Conservation (phyloP, 495 filamentous ascomycete genomes). For the Recurvomyces mirabilis region DNA sequence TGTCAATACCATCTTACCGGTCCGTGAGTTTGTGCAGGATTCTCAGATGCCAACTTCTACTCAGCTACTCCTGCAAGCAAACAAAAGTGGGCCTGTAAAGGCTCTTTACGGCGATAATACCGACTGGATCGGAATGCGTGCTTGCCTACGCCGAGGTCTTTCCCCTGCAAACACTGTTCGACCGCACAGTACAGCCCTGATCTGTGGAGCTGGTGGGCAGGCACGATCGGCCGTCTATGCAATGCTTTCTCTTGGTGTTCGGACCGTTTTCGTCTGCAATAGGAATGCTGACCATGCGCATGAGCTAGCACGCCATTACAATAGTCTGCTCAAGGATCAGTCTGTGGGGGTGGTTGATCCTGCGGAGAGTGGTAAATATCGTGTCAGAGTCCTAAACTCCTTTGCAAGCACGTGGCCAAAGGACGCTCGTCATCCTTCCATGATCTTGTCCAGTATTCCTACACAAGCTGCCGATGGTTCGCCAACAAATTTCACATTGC, state of each 20-base stretch:
- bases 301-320: slow-evolving; percentile 63
- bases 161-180: slow-evolving; percentile 70
- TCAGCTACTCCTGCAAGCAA: slow-evolving; percentile 49
- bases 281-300: slow-evolving; percentile 51
- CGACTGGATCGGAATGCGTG: slow-evolving; percentile 67
- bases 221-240: slow-evolving; percentile 66
- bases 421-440: slow-evolving; percentile 53
- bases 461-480: slow-evolving; percentile 51
- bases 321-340: slow-evolving; percentile 23
- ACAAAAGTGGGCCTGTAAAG: slow-evolving; percentile 50
- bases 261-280: slow-evolving; percentile 70
- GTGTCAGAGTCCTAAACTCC: slow-evolving; percentile 44
- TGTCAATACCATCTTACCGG: slow-evolving; percentile 70
- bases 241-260: slow-evolving; percentile 64
- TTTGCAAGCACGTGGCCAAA: slow-evolving; percentile 54
- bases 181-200: slow-evolving; percentile 54
- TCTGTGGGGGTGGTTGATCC: neutral
- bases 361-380: slow-evolving; percentile 1
- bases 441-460: slow-evolving; percentile 67
- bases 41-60: slow-evolving; percentile 55
- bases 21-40: slow-evolving; percentile 46
- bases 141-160: slow-evolving; percentile 60
- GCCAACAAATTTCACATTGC: slow-evolving; percentile 64
- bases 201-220: slow-evolving; percentile 76
- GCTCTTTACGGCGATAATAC: slow-evolving; percentile 78